Conservation (phyloP, 345 rosid species). For the Brassica juncea region DNA sequence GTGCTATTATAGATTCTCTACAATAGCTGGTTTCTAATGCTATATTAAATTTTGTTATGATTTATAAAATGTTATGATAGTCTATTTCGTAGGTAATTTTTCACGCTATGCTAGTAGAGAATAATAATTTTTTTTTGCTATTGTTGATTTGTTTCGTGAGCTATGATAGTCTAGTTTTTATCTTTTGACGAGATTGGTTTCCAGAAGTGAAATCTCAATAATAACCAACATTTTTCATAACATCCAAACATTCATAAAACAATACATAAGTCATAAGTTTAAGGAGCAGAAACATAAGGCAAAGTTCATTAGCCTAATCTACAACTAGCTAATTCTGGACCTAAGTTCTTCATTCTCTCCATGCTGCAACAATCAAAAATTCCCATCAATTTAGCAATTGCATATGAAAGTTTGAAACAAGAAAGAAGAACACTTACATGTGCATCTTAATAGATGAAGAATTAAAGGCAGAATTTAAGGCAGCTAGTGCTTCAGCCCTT, state of each 20-base stretch:
- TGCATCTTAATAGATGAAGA: slow-evolving; percentile 23
- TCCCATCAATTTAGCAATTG: neutral
- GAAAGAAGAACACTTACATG: neutral
- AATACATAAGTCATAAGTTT: neutral
- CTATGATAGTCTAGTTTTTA: neutral
- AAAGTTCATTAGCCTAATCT: neutral
- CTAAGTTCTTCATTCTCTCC: neutral
- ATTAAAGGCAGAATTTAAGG: slow-evolving; percentile 78
- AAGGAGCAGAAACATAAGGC: neutral
- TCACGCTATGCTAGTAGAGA: neutral
- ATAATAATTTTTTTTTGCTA: neutral
- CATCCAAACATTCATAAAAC: neutral
- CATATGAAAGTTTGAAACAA: neutral
- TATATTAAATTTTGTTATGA: neutral
- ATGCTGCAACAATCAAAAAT: neutral
- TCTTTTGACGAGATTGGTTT: no score
- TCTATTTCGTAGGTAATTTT: neutral
- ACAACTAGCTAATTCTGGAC: neutral
- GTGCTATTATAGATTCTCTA: neutral
- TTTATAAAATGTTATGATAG: neutral
- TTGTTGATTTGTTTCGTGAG: neutral
- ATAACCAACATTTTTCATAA: neutral
- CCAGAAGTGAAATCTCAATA: neutral
- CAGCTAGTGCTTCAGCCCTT: slow-evolving; percentile 98
- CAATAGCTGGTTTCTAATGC: neutral